Evolutionary conservation across 2,329 filamentous ascomycete genomes (phyloP), one percentile per base, ranked within the genome.

Genomic region (Sporothrix dimorphospora): DNA sequence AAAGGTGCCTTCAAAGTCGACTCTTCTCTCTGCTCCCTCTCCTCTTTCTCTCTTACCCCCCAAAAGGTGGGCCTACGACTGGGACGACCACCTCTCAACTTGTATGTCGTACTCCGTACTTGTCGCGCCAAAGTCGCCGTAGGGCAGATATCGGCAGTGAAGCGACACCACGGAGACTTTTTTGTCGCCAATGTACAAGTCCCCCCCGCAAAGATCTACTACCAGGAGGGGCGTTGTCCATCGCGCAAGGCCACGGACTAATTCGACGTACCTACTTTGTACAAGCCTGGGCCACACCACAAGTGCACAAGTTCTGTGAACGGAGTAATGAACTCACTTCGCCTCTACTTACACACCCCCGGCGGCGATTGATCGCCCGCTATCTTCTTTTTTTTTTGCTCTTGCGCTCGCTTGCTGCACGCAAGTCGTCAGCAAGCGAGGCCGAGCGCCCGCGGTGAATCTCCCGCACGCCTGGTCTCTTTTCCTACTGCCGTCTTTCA

Each of bases 331-430:
- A 5, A 8, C 8, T 24, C 21, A 24, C 8, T 19, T 53, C 24
- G 45, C 12, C 11, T 3, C 14, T 47, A 19, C 45, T 16, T 19
- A 16, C 21, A 9, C 49, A 11, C 21, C 49, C 21, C 49, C 49
- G n/a, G 49, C 24, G n/a, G n/a, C 49, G 49, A 53, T 53, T n/a
- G 49, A 53, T 53, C 49, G 49, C n/a, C 49, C 49, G 49, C 49
- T 53, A 24, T 53, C 49, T 53, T 53, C 12, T 19, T 53, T 12
- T 53, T n/a, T 53, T 53, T 24, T 19, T 51, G 3, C 30, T 34
- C 30, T 34, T 34, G 30, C 45, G 45, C n/a, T n/a, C n/a, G n/a
- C n/a, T n/a, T n/a, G n/a, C n/a, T n/a, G n/a, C n/a, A n/a, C n/a
- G n/a, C n/a, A n/a, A n/a, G n/a, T n/a, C n/a, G n/a, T n/a, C n/a